A percentile compares a stretch with the other conserved stretches of the same genome.
phyloP scores from a whole-genome alignment of 129 eudicot genomes.

The Centaurea solstitialis region DNA sequence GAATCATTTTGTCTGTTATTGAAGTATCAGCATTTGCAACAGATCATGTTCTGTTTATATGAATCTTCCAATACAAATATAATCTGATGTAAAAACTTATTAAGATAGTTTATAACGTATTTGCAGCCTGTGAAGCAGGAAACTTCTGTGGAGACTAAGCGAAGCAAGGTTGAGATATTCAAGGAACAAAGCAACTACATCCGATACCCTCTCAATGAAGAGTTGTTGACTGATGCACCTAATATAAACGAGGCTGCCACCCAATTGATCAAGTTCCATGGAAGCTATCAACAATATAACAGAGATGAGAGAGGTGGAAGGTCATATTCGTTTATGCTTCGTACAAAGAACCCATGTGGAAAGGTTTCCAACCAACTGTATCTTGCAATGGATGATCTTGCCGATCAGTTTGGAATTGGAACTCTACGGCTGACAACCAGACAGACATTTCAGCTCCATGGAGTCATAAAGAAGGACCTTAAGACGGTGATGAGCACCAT shows the following conservation, averaged over 20 bases:
- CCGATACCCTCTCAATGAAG: constrained; percentile 96
- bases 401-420: constrained; percentile 92
- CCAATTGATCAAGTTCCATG: constrained; percentile 96
- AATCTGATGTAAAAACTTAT: neutral
- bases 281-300: constrained; percentile 91
- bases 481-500: constrained; percentile 97
- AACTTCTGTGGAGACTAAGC: constrained; percentile 63
- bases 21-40: neutral
- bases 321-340: constrained; percentile 97
- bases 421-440: constrained; percentile 94
- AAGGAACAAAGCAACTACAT: constrained; percentile 95
- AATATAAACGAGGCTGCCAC: constrained; percentile 90
- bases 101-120: neutral
- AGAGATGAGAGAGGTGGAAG: constrained; percentile 82
- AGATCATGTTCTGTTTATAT: neutral
- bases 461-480: constrained; percentile 83
- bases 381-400: constrained; percentile 96
- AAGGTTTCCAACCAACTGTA: constrained; percentile 88
- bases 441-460: constrained; percentile 99
- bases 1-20: neutral
- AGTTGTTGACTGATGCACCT: constrained; percentile 82
- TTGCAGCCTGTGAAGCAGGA: constrained; percentile 88
- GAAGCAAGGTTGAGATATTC: constrained; percentile 94
- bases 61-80: neutral
- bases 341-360: constrained; percentile 98